Evolutionary conservation across 164 flowering plant genomes (phyloP), one percentile per base, ranked within the genome.

Genomic region (Magnolia changhungtana): DNA sequence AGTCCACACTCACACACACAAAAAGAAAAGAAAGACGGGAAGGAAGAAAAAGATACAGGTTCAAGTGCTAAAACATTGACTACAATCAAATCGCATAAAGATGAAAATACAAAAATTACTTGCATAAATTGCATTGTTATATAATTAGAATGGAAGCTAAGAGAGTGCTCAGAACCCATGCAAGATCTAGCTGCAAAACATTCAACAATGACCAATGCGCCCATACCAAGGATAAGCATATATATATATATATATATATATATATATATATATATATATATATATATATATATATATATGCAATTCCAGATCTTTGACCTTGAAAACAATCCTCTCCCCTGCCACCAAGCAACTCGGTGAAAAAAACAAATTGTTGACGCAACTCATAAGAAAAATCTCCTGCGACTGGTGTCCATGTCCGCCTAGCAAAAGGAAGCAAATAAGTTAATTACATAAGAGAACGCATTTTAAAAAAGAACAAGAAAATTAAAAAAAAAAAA

Each of bases 331-430:
- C 8, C 61, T 16, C 61, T 55, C 61, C 45, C 61, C 13, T 55
- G 61, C 3, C 16, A 11, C 61, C 61, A 55, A 16, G 61, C 45
- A 37, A 37, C 45, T 37, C 45, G 2, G 4, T 11, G 61, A 16
- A 16, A 11, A 37, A 37, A 9, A 52, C 10, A 52, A 7, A 14
- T 52, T 14, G 10, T 14, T 8, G 10, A 14, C 59, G 8, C 69
- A 74, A 50, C 55, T 91, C 85, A 92, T 78, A 14, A 52, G 59
- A 16, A 94, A 83, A 96, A 96, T 79, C 99, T 90, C 83, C 94
- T 86, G 45, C 97, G 88, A 85, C 98, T 96, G 0, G 97, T 96
- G 74, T 94, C 98, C 98, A 96, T 94, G 77, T 92, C 98, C 63
- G 97, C 87, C 98, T 94, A 72, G 19, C 3, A 79, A 68, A 49